Percentiles rank a stretch among this genome's conserved stretches.
Conservation (phyloP, 73 alveolate species). For the Paramecium biaurelia region DNA sequence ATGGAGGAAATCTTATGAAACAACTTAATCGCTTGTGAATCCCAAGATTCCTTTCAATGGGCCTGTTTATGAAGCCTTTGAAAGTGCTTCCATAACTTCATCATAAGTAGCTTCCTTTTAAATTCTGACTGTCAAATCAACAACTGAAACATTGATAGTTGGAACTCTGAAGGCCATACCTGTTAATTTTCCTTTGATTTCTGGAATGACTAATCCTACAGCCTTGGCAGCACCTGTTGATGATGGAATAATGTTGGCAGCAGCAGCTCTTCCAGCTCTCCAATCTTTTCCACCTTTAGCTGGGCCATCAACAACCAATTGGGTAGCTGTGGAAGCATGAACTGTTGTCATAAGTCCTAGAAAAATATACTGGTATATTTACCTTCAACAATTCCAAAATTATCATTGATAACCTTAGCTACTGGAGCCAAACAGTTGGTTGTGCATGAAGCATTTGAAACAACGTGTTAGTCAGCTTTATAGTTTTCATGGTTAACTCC, state of each 20-base stretch:
- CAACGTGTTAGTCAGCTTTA: constrained; percentile 74
- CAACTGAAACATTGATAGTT: constrained; percentile 96
- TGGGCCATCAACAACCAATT: constrained; percentile 97
- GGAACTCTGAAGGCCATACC: constrained; percentile 99
- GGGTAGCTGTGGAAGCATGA: constrained; percentile 95
- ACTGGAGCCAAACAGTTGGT: constrained; percentile 98
- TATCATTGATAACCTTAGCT: constrained; percentile 94
- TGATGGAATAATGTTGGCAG: constrained; percentile 95
- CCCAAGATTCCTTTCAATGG: constrained; percentile 92
- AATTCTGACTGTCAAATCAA: constrained; percentile 91
- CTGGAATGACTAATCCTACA: constrained; percentile 95
- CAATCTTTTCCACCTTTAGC: constrained; percentile 98
- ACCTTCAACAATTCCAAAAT: constrained; percentile 95
- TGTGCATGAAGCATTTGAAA: constrained; percentile 99
- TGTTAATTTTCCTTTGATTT: constrained; percentile 92
- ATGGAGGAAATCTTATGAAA: constrained; percentile 86
- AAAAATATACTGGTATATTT: neutral
- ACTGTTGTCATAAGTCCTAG: constrained; percentile 95
- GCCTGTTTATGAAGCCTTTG: constrained; percentile 86
- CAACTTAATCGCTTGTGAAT: constrained; percentile 94
- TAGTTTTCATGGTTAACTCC: constrained; percentile 90
- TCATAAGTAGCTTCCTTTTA: constrained; percentile 89
- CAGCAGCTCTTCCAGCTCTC: constrained; percentile 98
- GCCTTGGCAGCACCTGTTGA: constrained; percentile 99
- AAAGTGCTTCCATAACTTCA: constrained; percentile 87